Percentiles rank a stretch among this genome's conserved stretches.
Conservation (phyloP, 2,329 filamentous ascomycete genomes). For the Amphichorda felina region DNA sequence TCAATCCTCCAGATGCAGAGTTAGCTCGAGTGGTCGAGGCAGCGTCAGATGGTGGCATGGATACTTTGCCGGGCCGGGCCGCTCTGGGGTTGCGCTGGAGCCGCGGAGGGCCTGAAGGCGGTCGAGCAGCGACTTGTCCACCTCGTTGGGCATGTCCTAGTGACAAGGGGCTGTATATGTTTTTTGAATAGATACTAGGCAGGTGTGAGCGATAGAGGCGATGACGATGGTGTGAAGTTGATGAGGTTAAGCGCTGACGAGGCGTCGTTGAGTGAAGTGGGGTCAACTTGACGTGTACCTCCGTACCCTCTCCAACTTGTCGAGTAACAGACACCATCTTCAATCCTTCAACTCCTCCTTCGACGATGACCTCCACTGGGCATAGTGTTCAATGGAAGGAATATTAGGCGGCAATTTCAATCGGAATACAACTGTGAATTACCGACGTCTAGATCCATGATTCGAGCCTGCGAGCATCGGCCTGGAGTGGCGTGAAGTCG, state of each 20-base stretch:
- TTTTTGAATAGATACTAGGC: not conserved
- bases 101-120: conserved; percentile 39
- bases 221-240: not conserved
- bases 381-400: too few relatives aligned
- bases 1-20: conserved; percentile 14
- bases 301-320: not conserved
- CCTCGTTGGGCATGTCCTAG: conserved; percentile 19
- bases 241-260: too few relatives aligned
- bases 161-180: not conserved
- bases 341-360: too few relatives aligned
- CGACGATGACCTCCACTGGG: too few relatives aligned
- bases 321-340: too few relatives aligned
- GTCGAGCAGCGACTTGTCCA: conserved; percentile 37
- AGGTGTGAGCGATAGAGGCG: too few relatives aligned
- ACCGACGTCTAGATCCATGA: too few relatives aligned
- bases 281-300: not conserved
- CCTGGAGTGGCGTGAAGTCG: too few relatives aligned
- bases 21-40: conserved; percentile 4
- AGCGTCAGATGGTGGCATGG: conserved; percentile 1
- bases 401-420: too few relatives aligned
- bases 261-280: not conserved
- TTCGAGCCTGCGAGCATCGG: too few relatives aligned
- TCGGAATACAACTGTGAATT: too few relatives aligned
- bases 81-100: conserved; percentile 7
- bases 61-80: not conserved